These are phyloP conservation scores for Rhizophagus clarus DNA, from an alignment of 192 early-diverging fungal genomes.

Conservation along the genomic window DNA sequence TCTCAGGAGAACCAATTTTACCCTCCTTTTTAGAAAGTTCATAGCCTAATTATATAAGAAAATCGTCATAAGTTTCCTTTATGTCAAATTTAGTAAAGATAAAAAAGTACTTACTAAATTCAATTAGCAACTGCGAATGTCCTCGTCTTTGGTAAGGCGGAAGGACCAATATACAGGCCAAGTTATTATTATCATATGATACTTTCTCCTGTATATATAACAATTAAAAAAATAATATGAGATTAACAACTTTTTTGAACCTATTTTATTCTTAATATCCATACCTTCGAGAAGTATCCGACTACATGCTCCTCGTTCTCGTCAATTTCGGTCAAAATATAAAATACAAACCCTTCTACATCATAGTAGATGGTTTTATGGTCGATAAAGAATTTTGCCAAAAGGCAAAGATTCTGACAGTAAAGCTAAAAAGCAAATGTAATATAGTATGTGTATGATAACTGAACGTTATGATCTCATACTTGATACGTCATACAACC, in stretches of 20 bases:
- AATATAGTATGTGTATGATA: constrained; percentile 7
- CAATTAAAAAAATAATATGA: background rate
- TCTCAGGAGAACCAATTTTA: constrained; percentile 26
- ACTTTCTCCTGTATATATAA: constrained; percentile 69
- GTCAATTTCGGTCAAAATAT: constrained; percentile 71
- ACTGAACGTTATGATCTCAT: background rate
- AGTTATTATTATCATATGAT: constrained; percentile 81
- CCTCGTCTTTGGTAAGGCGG: constrained; percentile 86
- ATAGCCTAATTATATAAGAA: constrained; percentile 20
- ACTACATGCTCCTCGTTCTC: constrained; percentile 68
- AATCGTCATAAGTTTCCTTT: background rate
- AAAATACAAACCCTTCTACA: constrained; percentile 92
- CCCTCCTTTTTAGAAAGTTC: constrained; percentile 24
- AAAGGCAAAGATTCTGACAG: constrained; percentile 91
- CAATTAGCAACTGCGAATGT: constrained; percentile 86
- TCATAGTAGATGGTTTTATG: constrained; percentile 98
- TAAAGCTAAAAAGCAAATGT: constrained; percentile 61
- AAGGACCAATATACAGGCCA: constrained; percentile 88
- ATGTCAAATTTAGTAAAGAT: background rate
- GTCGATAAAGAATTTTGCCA: constrained; percentile 95
- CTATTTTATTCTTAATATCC: background rate
- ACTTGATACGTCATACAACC: background rate
- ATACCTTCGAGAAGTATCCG: constrained; percentile 96
- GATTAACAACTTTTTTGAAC: background rate
- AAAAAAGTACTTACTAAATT: constrained; percentile 75